A percentile compares a stretch with the other conserved stretches of the same genome.
These are phyloP conservation scores for Davidsoniella virescens DNA, from an alignment of 2,329 filamentous ascomycete genomes.

Conservation along the genomic window DNA sequence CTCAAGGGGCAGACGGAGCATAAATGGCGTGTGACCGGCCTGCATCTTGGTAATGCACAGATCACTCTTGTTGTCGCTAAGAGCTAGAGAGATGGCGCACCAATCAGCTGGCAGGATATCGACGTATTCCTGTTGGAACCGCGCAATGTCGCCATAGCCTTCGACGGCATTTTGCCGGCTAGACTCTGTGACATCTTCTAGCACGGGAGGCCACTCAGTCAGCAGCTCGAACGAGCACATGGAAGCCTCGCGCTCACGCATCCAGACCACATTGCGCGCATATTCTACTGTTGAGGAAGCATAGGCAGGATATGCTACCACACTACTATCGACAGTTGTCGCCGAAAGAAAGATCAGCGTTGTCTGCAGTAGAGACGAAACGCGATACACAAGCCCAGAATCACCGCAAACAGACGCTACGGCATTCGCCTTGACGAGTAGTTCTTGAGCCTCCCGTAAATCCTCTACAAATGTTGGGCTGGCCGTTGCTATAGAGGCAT, in stretches of 20 bases:
- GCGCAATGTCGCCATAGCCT: slow-evolving; percentile 33
- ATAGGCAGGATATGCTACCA: slow-evolving; percentile 35
- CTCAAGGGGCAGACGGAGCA: slow-evolving; percentile 71
- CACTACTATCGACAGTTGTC: slow-evolving; percentile 30
- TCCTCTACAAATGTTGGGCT: slow-evolving; percentile 37
- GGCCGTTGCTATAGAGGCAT: neutral
- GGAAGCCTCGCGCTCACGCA: slow-evolving; percentile 43
- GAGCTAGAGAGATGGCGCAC: slow-evolving; percentile 70
- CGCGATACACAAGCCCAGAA: slow-evolving; percentile 43
- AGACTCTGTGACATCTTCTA: slow-evolving; percentile 3
- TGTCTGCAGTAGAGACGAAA: slow-evolving; percentile 47
- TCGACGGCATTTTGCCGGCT: slow-evolving; percentile 21
- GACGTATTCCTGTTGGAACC: slow-evolving; percentile 66
- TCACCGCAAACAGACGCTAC: slow-evolving; percentile 37
- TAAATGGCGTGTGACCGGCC: slow-evolving; percentile 59
- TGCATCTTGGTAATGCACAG: slow-evolving; percentile 79
- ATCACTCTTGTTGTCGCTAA: slow-evolving; percentile 71
- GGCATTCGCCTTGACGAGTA: slow-evolving; percentile 46
- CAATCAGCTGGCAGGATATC: slow-evolving; percentile 71
- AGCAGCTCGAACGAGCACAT: slow-evolving; percentile 19
- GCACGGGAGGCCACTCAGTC: slow-evolving; percentile 14
- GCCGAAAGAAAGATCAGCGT: slow-evolving; percentile 51
- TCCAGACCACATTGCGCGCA: slow-evolving; percentile 52
- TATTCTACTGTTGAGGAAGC: slow-evolving; percentile 51
- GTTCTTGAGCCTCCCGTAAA: slow-evolving; percentile 48